These are phyloP conservation scores for Fusarium praegraminearum DNA, from an alignment of 2,329 filamentous ascomycete species.

Conservation along the genomic window DNA sequence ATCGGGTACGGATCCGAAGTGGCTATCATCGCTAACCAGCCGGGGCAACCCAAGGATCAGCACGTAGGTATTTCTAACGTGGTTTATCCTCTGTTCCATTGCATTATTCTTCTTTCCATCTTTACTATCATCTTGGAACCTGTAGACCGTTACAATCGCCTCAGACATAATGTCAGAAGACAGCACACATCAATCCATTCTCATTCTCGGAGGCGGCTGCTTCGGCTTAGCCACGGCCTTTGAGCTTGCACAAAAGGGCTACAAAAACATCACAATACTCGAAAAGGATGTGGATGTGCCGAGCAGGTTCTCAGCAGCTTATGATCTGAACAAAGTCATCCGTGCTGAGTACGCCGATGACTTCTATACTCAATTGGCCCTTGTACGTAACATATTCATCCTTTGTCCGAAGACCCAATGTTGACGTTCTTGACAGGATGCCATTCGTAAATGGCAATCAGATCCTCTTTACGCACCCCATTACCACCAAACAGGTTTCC, in stretches of 20 bases:
- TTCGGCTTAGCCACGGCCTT: constrained; percentile 26
- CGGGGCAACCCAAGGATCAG: neutral
- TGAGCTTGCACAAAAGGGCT: constrained; percentile 24
- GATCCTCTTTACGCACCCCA: constrained; percentile 25
- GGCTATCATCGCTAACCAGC: neutral
- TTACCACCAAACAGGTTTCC: constrained; percentile 34
- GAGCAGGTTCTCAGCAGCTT: constrained; percentile 28
- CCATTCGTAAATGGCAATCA: constrained; percentile 30
- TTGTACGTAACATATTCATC: neutral
- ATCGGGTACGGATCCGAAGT: constrained; percentile 27
- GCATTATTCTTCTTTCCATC: rapidly evolving
- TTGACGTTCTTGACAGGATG: constrained; percentile 4
- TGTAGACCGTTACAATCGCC: too few species aligned
- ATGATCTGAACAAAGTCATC: constrained; percentile 35
- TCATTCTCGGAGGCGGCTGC: constrained; percentile 32
- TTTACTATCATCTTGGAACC: too few species aligned
- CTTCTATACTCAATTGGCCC: constrained; percentile 26
- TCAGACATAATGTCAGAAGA: neutral
- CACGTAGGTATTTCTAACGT: neutral
- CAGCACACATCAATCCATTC: constrained; percentile 19
- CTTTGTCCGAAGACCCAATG: rapidly evolving
- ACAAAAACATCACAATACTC: constrained; percentile 30
- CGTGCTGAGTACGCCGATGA: constrained; percentile 30
- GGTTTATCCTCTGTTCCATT: too few species aligned
- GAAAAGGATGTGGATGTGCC: constrained; percentile 28